Evolutionary conservation across 2,329 filamentous ascomycete genomes (phyloP), one percentile per base, ranked within the genome.

Genomic region (Cyphellophora europaea): DNA sequence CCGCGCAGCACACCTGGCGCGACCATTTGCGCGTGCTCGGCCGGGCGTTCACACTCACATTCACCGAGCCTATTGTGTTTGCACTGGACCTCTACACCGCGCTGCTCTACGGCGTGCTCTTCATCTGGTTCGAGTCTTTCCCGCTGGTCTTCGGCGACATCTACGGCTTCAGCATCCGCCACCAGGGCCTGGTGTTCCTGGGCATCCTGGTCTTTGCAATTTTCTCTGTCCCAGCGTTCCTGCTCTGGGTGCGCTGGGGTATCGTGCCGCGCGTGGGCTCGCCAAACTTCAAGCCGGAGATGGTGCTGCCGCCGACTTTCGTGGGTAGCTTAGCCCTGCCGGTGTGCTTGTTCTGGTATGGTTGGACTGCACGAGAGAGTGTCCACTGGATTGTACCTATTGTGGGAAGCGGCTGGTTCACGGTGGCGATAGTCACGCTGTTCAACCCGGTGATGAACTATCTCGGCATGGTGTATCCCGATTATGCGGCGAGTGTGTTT

Each of bases 121-220:
- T 67, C 42, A 60, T 60, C 11, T 80, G 69, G 57, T 81, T 81
- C 50, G 76, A 80, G 48, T 71, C 71, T 11, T 80, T 81, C 53
- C 75, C 76, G 3, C 58, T 78, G 11, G 74, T 81, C 36, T 82
- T 77, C 52, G 64, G 66, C 2, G 63, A 63, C 25, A 60, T 68
- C 48, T 81, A 82, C 55, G 54, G 59, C 50, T 78, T 82, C 67
- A 69, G 63, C 38, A 54, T 71, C 2, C 73, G 74, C 19, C 52
- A 74, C 43, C 57, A 72, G 42, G 74, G 75, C 18, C 64, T 79
- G 6, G 67, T 77, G 29, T 80, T 79, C 59, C 58, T 74, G 31
- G 72, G 69, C 44, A 66, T 79, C 48, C 58, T 76, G 17, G 65
- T 78, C n/a, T 62, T 70, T 6, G 74, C 70, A 48, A 38, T 73